Percentiles rank a stretch among this genome's conserved stretches.
Conservation (phyloP, 2,329 filamentous ascomycete species). For the Beauveria pseudobassiana region DNA sequence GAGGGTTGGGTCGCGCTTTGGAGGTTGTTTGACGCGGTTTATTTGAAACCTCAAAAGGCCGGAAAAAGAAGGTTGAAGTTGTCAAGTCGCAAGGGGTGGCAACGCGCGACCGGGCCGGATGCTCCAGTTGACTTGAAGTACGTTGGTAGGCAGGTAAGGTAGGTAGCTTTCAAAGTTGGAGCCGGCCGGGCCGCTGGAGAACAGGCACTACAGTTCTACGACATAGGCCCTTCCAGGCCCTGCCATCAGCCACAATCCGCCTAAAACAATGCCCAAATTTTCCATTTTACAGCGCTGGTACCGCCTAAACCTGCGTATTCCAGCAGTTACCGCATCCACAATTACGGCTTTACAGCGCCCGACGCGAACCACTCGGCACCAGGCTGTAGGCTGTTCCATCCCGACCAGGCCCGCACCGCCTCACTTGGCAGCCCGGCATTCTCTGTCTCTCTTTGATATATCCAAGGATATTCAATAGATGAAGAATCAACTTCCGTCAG, state of each 20-base stretch:
- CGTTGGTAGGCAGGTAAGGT: not conserved
- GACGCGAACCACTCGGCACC: not conserved
- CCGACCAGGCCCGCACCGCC: not conserved
- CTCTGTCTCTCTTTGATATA: too few relatives aligned
- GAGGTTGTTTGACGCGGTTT: slow-evolving; percentile 6
- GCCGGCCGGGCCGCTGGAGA: not conserved
- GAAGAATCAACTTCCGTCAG: too few relatives aligned
- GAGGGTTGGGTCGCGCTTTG: slow-evolving; percentile 2
- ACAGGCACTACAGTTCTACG: not conserved
- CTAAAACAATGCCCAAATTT: not conserved
- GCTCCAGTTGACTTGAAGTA: not conserved
- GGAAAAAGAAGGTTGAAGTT: not conserved
- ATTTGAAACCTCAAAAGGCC: not conserved
- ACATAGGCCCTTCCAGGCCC: not conserved
- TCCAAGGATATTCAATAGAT: too few relatives aligned
- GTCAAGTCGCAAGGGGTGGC: slow-evolving; percentile 9
- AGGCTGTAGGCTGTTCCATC: not conserved
- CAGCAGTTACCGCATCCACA: not conserved
- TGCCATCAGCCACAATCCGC: too few relatives aligned
- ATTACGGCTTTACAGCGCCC: not conserved
- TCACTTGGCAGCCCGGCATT: not conserved
- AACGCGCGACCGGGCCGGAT: not conserved
- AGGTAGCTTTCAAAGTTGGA: too few relatives aligned
- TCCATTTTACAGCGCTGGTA: not conserved
- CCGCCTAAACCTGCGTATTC: not conserved